A percentile compares a stretch with the other conserved stretches of the same genome.
Evolutionary conservation across 2,329 filamentous ascomycete genomes (phyloP).

Genomic region (Alternaria sp.): DNA sequence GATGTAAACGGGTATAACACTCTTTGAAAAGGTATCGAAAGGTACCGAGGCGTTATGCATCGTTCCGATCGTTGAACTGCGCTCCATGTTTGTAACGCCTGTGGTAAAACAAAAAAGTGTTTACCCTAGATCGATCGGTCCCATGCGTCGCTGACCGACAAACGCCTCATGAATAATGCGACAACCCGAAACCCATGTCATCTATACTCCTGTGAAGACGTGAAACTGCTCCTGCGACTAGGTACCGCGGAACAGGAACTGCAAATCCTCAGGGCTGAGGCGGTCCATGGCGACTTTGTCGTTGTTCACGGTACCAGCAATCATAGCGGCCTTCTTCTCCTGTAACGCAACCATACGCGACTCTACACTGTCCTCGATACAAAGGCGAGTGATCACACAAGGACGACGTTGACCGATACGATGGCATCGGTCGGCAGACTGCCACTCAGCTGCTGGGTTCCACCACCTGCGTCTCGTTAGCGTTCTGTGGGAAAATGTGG

Average conservation of each 20-base stretch:
- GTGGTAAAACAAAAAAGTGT: neutral
- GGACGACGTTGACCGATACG: constrained; percentile 94
- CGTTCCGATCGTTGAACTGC: neutral
- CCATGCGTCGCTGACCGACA: neutral
- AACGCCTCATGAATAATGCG: constrained; percentile 6
- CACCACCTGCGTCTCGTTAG: constrained; percentile 73
- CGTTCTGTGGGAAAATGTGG: neutral
- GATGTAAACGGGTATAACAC: neutral
- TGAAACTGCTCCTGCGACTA: constrained; percentile 35
- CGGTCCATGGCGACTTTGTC: constrained; percentile 92
- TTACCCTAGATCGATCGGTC: neutral
- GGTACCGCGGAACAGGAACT: constrained; percentile 89
- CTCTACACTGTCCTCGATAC: constrained; percentile 97
- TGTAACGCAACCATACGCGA: constrained; percentile 93
- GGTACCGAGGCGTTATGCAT: neutral
- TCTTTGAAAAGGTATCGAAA: neutral
- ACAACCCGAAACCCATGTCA: neutral
- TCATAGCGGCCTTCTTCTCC: constrained; percentile 99
- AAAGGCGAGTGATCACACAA: constrained; percentile 91
- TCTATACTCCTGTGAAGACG: neutral
- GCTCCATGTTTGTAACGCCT: neutral
- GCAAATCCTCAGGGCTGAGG: constrained; percentile 87
- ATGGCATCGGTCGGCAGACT: constrained; percentile 84
- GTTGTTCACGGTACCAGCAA: constrained; percentile 93
- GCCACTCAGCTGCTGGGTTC: constrained; percentile 99